Conservation (phyloP, 441 rosid species). For the Breynia disticha region DNA sequence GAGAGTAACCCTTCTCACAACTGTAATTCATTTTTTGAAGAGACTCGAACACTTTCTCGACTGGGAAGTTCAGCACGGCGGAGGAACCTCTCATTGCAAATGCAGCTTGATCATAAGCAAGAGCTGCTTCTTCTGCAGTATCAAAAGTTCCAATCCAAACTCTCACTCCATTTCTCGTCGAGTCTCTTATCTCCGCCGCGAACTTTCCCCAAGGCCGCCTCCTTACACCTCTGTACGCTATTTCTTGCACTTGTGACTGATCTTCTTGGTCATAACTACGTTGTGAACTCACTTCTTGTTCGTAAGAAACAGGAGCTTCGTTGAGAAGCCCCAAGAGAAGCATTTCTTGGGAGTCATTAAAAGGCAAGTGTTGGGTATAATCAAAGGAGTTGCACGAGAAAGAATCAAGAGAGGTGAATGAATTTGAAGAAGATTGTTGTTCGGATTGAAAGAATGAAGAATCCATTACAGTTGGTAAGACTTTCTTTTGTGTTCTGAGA, state of each 20-base stretch:
- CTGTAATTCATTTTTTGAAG: conserved; percentile 35
- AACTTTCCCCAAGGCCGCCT: conserved; percentile 86
- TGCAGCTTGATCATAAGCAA: conserved; percentile 94
- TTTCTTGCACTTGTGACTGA: conserved; percentile 25
- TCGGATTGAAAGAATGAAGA: conserved; percentile 27
- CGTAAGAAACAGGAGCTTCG: conserved; percentile 27
- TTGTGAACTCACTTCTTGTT: conserved; percentile 21
- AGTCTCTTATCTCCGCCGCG: conserved; percentile 90
- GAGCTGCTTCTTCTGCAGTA: conserved; percentile 80
- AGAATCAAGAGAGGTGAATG: conserved; percentile 25
- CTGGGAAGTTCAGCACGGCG: conserved; percentile 73
- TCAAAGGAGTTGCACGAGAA: conserved; percentile 9
- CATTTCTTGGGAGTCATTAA: conserved; percentile 86
- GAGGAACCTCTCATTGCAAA: conserved; percentile 64
- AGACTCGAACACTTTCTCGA: conserved; percentile 53
- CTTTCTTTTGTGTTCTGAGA: neutral
- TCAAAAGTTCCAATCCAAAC: conserved; percentile 95
- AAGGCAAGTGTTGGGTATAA: conserved; percentile 40
- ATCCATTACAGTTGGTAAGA: conserved; percentile 12
- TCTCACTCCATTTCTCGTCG: conserved; percentile 63
- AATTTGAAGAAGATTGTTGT: conserved; percentile 15
- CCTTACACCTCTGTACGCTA: conserved; percentile 67
- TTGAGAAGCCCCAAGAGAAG: conserved; percentile 51
- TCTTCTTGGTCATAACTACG: conserved; percentile 23
- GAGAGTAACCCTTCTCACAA: conserved; percentile 46